Conservation (phyloP, 1,139 yeast genomes). For the Wickerhamiella pararugosa region DNA sequence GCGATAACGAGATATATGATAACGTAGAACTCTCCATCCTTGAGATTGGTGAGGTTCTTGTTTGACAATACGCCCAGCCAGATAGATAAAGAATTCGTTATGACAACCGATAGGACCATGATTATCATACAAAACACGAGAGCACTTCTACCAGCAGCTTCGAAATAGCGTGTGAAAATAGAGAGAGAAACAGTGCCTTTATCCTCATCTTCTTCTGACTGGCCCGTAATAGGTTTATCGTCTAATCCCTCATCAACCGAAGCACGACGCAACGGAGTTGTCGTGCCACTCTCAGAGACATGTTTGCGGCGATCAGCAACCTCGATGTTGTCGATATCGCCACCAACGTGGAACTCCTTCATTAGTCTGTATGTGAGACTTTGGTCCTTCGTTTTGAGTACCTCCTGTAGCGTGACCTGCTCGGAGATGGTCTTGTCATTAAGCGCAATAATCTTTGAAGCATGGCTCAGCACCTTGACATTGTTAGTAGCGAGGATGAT, state of each 20-base stretch:
- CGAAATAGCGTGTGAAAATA: slow-evolving; percentile 15
- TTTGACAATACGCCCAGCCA: slow-evolving; percentile 16
- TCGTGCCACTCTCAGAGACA: slow-evolving; percentile 6
- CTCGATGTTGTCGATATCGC: slow-evolving; percentile 12
- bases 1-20: slow-evolving; percentile 52
- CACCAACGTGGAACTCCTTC: slow-evolving; percentile 20
- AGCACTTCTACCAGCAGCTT: slow-evolving; percentile 8
- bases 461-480: slow-evolving; percentile 9
- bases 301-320: slow-evolving; percentile 13
- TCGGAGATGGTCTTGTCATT: slow-evolving; percentile 7
- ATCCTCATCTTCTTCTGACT: slow-evolving; percentile 15
- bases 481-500: slow-evolving; percentile 43
- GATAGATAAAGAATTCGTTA: slow-evolving; percentile 11
- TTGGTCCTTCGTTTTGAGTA: slow-evolving; percentile 1
- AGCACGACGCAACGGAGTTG: slow-evolving; percentile 7
- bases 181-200: slow-evolving; percentile 11
- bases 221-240: slow-evolving; percentile 3
- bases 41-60: slow-evolving; percentile 36
- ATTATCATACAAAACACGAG: slow-evolving; percentile 5
- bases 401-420: slow-evolving; percentile 6
- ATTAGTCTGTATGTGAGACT: slow-evolving; percentile 6
- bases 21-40: slow-evolving; percentile 48
- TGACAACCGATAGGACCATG: slow-evolving; percentile 11
- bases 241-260: slow-evolving; percentile 46
- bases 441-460: slow-evolving; percentile 8